These are phyloP conservation scores for Neophaeococcomyces aloes DNA, from an alignment of 2,329 filamentous ascomycete genomes.

Conservation along the genomic window DNA sequence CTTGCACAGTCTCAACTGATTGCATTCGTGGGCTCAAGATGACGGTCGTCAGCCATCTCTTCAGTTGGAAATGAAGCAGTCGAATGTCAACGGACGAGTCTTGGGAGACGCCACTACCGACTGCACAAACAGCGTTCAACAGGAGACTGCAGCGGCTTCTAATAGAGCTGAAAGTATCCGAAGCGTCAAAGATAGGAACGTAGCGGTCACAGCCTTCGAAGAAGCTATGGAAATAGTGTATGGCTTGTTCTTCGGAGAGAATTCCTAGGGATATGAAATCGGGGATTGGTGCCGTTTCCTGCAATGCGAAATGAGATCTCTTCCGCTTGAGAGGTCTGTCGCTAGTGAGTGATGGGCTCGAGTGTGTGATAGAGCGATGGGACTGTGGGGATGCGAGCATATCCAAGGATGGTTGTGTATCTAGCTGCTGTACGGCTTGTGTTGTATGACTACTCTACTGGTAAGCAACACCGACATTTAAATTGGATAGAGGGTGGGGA, in stretches of 20 bases:
- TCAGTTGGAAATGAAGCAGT: conserved; percentile 28
- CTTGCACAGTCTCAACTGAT: conserved; percentile 42
- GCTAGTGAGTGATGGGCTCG: conserved; percentile 3
- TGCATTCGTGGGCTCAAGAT: conserved; percentile 31
- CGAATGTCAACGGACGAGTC: conserved; percentile 1
- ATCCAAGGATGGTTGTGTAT: not conserved
- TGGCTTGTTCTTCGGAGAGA: conserved; percentile 26
- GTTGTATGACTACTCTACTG: not conserved
- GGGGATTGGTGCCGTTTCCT: conserved; percentile 23
- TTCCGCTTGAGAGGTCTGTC: conserved; percentile 20
- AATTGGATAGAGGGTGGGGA: no score
- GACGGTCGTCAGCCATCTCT: conserved; percentile 37
- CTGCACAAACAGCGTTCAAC: conserved; percentile 42
- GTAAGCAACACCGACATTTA: no score
- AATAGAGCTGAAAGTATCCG: conserved; percentile 39
- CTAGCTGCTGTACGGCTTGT: not conserved
- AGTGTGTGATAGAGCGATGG: not conserved
- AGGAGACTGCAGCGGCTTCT: conserved; percentile 39
- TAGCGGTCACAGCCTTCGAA: conserved; percentile 36
- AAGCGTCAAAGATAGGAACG: conserved; percentile 39
- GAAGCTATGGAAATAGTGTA: conserved; percentile 28
- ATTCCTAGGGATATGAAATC: conserved; percentile 29
- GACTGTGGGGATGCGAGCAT: conserved; percentile 2
- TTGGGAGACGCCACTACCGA: conserved; percentile 37
- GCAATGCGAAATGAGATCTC: conserved; percentile 27